Evolutionary conservation across 2,329 filamentous ascomycete genomes (phyloP).

Genomic region (Alternaria sp.): DNA sequence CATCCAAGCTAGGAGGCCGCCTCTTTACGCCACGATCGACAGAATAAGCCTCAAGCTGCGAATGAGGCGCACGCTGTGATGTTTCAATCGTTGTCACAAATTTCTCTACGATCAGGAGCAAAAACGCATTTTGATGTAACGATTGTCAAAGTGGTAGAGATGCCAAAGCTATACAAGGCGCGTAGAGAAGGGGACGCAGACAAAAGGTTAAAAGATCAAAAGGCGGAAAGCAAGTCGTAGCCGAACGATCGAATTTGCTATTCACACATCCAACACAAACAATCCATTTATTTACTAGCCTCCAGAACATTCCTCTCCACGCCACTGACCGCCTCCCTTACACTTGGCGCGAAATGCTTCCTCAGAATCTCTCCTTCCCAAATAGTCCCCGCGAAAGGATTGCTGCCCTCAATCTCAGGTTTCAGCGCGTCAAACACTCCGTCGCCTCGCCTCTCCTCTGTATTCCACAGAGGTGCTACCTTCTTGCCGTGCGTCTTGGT

Average conservation of each 20-base stretch:
- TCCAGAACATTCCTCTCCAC: slow-evolving; percentile 47
- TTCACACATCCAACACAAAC: background rate
- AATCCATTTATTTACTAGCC: slow-evolving; percentile 27
- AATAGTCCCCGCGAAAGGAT: slow-evolving; percentile 87
- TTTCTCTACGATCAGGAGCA: background rate
- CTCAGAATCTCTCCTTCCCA: slow-evolving; percentile 93
- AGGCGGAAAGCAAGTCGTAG: background rate
- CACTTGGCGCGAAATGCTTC: slow-evolving; percentile 85
- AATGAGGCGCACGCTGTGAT: background rate
- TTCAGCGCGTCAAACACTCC: slow-evolving; percentile 81
- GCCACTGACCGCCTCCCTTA: slow-evolving; percentile 72
- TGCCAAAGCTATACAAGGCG: background rate
- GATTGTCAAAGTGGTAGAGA: background rate
- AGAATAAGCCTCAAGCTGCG: background rate
- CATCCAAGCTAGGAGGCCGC: background rate
- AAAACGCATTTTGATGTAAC: background rate
- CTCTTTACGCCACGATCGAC: background rate
- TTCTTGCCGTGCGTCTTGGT: slow-evolving; percentile 83
- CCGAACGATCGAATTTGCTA: background rate
- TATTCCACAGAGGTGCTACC: slow-evolving; percentile 88
- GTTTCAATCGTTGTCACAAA: background rate
- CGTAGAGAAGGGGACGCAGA: background rate
- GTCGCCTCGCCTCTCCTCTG: slow-evolving; percentile 91
- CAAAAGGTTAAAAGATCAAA: background rate
- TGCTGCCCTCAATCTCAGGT: slow-evolving; percentile 78